Evolutionary conservation across 164 flowering plant species (phyloP), one percentile per base, ranked within the genome.

Genomic region (Dillenia suffruticosa): DNA sequence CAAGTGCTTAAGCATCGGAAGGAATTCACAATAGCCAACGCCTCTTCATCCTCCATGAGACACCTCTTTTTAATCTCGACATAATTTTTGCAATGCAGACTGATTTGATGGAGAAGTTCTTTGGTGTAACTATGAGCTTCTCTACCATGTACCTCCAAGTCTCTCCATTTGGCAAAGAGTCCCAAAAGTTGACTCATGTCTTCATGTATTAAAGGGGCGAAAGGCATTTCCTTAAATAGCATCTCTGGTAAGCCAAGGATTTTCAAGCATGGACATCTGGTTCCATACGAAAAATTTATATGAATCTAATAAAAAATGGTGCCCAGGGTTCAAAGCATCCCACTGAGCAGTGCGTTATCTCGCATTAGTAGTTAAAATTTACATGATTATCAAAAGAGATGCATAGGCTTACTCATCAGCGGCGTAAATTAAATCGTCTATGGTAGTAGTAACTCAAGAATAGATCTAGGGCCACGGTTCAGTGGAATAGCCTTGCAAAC

Each of bases 1-100:
- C 22, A 67, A 53, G 52, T 59, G 54, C 44, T 40, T 59, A 9
- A 67, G 51, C 52, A 46, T 52, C 0, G 54, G 59, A 47, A 66
- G 53, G 9, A n/a, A 2, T 12, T 53, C 46, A 66, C 64, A 16
- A 59, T 66, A 26, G 69, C 54, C 9, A 44, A 54, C 10, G 53
- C 54, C 4, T 46, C 46, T 26, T 54, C 46, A n/a, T 60, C 44
- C 3, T 15, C 40, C 5, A 66, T 40, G 58, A 14, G 15, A n/a
- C 69, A 63, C 8, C 32, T 24, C 8, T 12, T 51, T 7, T 15
- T 14, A 7, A 66, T 57, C 12, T 64, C 69, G 2, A 32, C 52
- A 43, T 59, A 66, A 13, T 59, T 54, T n/a, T 54, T 53, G 59
- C 69, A 66, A 40, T 66, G 46, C 1, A 8, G 45, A 57, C 59